Evolutionary conservation across 1,284 basidiomycete genomes (phyloP).

Genomic region (Ustilago cynodontis): DNA sequence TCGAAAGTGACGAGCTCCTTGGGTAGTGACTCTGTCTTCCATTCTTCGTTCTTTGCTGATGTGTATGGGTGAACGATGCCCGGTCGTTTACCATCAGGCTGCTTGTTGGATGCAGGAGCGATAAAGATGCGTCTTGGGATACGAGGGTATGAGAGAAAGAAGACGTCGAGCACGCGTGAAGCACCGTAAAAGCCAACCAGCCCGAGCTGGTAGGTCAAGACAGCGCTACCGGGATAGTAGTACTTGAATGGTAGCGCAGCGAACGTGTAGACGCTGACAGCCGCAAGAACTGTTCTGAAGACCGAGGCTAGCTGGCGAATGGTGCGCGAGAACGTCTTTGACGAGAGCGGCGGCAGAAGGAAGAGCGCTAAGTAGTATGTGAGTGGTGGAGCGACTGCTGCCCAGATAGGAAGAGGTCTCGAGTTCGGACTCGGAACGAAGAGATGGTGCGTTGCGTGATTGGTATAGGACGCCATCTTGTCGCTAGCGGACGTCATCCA

Average conservation of each 20-base stretch:
- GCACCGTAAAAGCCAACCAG: constrained; percentile 49
- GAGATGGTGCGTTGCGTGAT: constrained; percentile 35
- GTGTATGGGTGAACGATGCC: constrained; percentile 34
- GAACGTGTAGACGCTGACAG: constrained; percentile 37
- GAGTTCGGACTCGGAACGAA: constrained; percentile 28
- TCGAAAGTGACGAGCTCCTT: constrained; percentile 37
- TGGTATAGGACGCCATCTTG: constrained; percentile 27
- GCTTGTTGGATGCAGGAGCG: constrained; percentile 10
- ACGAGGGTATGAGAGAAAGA: constrained; percentile 54
- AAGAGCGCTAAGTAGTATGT: constrained; percentile 52
- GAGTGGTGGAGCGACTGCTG: constrained; percentile 42
- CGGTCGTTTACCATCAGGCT: constrained; percentile 11
- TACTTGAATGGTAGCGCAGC: constrained; percentile 45
- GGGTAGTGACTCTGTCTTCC: constrained; percentile 47
- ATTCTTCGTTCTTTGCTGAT: constrained; percentile 29
- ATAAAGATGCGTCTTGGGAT: constrained; percentile 43
- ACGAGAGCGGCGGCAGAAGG: constrained; percentile 40
- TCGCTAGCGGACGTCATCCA: constrained; percentile 6
- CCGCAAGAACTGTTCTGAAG: constrained; percentile 18
- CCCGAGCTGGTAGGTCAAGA: constrained; percentile 56
- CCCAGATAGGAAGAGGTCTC: constrained; percentile 42
- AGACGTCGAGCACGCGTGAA: constrained; percentile 49
- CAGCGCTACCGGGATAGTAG: constrained; percentile 47
- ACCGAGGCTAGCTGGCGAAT: constrained; percentile 13
- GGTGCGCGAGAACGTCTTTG: constrained; percentile 20